These are phyloP conservation scores for Purpureocillium lavendulum DNA, from an alignment of 2,329 filamentous ascomycete species.

Conservation along the genomic window DNA sequence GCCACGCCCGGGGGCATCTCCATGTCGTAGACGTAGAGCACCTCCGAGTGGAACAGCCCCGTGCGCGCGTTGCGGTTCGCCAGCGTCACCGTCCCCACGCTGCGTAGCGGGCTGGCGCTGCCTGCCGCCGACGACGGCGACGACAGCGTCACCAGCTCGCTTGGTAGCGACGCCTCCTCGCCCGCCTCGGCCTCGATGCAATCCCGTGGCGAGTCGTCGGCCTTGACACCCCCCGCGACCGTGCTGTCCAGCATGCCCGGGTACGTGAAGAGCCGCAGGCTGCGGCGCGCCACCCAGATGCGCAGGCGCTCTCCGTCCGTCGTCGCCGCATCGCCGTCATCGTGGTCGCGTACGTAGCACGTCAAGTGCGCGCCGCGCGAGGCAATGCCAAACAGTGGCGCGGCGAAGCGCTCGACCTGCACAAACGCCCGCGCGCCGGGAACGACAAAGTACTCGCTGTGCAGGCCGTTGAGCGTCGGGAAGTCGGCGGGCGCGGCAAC, in stretches of 20 bases:
- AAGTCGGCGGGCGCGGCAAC: constrained; percentile 26
- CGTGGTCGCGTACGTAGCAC: constrained; percentile 47
- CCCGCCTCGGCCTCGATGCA: constrained; percentile 63
- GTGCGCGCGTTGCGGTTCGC: constrained; percentile 18
- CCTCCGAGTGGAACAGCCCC: constrained; percentile 25
- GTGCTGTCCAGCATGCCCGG: constrained; percentile 71
- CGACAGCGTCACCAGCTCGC: too few relatives aligned
- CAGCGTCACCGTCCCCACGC: constrained; percentile 26
- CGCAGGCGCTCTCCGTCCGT: constrained; percentile 31
- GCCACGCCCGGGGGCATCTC: constrained; percentile 50
- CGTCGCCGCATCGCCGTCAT: too few relatives aligned
- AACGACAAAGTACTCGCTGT: constrained; percentile 35
- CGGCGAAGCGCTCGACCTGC: constrained; percentile 52
- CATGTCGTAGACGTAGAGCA: constrained; percentile 66
- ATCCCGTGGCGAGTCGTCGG: constrained; percentile 55
- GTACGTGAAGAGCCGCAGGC: constrained; percentile 61
- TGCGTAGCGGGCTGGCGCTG: constrained; percentile 11
- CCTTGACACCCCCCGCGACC: constrained; percentile 68
- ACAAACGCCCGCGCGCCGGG: constrained; percentile 26
- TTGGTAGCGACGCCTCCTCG: constrained; percentile 55
- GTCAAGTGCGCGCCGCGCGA: constrained; percentile 61
- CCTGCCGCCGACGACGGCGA: too few relatives aligned
- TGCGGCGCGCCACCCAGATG: constrained; percentile 66
- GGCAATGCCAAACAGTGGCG: constrained; percentile 57
- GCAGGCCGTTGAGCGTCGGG: constrained; percentile 25